Conservation (phyloP, 352 stramenopile species). For the Phytopythium montanum region DNA sequence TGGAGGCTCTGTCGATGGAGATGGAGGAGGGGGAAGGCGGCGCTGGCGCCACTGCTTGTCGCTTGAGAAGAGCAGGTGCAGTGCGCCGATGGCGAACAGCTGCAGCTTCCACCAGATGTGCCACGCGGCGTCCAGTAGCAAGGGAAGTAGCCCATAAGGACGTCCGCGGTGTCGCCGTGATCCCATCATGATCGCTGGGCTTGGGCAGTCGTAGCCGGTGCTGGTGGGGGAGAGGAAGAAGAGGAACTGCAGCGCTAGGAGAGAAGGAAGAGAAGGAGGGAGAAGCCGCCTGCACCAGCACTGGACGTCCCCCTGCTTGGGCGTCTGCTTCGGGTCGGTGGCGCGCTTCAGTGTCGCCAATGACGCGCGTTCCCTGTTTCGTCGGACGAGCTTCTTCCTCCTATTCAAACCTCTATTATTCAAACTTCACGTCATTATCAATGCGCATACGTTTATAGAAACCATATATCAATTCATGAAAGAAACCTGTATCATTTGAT, state of each 20-base stretch:
- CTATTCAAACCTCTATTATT: background rate
- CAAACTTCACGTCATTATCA: too few relatives aligned
- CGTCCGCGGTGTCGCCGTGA: background rate
- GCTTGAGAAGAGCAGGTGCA: constrained; percentile 75
- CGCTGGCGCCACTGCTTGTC: constrained; percentile 44
- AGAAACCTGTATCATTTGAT: too few relatives aligned
- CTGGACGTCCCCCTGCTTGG: background rate
- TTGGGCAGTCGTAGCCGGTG: background rate
- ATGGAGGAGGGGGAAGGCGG: background rate
- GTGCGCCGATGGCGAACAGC: constrained; percentile 49
- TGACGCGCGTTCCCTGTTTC: background rate
- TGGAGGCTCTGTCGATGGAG: background rate
- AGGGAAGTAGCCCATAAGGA: constrained; percentile 14
- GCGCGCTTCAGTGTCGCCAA: background rate
- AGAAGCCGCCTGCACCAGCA: background rate
- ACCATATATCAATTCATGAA: too few relatives aligned
- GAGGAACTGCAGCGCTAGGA: background rate
- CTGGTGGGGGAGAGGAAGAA: background rate
- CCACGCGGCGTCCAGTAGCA: constrained; percentile 30
- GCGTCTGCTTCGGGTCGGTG: background rate
- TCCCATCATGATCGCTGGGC: background rate
- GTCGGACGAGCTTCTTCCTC: background rate
- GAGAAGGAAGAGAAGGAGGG: background rate
- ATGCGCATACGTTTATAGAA: background rate
- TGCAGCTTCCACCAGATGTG: constrained; percentile 63